Percentiles rank a stretch among this genome's conserved stretches.
Conservation (phyloP, 2,329 filamentous ascomycete species). For the Canariomyces notabilis region DNA sequence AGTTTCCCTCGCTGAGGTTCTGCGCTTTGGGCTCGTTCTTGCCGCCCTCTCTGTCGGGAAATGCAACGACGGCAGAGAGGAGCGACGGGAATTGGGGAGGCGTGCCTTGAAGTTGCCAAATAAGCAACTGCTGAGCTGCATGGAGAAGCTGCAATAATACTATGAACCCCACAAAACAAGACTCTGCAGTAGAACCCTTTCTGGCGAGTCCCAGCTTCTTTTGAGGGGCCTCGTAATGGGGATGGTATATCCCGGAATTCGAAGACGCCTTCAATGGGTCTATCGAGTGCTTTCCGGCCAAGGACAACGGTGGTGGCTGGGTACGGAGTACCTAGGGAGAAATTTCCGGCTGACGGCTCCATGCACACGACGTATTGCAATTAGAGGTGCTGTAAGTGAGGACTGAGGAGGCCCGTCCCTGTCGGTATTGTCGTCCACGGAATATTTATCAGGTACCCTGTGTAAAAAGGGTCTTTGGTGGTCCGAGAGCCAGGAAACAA, state of each 20-base stretch:
- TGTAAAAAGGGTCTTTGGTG: background rate
- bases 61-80: conserved; percentile 22
- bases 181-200: background rate
- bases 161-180: background rate
- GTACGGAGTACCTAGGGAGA: background rate
- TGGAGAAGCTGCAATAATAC: background rate
- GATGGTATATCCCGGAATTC: background rate
- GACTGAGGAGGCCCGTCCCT: no score
- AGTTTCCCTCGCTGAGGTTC: conserved; percentile 17
- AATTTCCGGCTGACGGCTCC: background rate
- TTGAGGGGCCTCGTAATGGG: background rate
- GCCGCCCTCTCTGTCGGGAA: background rate
- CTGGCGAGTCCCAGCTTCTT: background rate
- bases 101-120: background rate
- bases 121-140: background rate
- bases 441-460: background rate
- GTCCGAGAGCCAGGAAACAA: conserved; percentile 4
- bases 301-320: background rate
- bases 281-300: background rate
- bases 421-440: background rate
- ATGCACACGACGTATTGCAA: no score
- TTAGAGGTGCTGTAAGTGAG: background rate
- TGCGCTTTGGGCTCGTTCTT: conserved; percentile 22
- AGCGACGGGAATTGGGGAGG: no score
- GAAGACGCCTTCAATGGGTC: background rate